Evolutionary conservation across 2,329 filamentous ascomycete genomes (phyloP), one percentile per base, ranked within the genome.

Genomic region (Sclerotinia sclerotiorum): DNA sequence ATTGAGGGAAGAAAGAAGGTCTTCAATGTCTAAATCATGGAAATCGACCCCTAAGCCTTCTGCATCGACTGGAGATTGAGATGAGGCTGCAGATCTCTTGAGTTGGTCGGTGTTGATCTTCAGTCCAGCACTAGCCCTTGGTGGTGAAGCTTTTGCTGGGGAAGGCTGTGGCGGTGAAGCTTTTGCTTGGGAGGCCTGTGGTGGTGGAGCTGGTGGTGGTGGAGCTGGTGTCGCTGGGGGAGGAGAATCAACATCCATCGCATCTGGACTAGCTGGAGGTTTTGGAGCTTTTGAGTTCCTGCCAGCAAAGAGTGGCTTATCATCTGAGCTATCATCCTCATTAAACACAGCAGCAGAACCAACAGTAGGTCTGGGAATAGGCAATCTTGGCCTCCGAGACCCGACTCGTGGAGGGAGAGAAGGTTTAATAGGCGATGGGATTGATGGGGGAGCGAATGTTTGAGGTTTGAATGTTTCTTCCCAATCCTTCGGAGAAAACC

Each of bases 211-310:
- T 35, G 48, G 51, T 46, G 44, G 29, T 27, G 60, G 51, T n/a
- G 39, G 48, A 7, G 60, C 29, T 42, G 39, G 51, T 57, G 51
- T 27, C 19, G 46, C 44, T 10, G 54, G 71, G 60, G 74, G 64
- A 60, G 86, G 85, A 5, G 84, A 82, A 73, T 90, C 87, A 63
- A 90, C 88, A 71, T 90, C 87, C 87, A 90, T 90, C 19, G 87
- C 85, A 68, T 84, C 85, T 3, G 86, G 84, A 70, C 84, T 87
- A 42, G 44, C 52, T 10, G 67, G 48, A 24, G 69, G 49, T 24
- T 63, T 52, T 58, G 69, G 42, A 13, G 60, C 58, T 10, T 61
- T 66, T 29, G 68, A 48, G 46, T 44, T 48, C 81, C 81, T 15
- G 77, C 76, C 69, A 29, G 54, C 72, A 56, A 76, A 77, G 2